Evolutionary conservation across 345 rosid genomes (phyloP), one percentile per base, ranked within the genome.

Genomic region (Abelmoschus esculentus): DNA sequence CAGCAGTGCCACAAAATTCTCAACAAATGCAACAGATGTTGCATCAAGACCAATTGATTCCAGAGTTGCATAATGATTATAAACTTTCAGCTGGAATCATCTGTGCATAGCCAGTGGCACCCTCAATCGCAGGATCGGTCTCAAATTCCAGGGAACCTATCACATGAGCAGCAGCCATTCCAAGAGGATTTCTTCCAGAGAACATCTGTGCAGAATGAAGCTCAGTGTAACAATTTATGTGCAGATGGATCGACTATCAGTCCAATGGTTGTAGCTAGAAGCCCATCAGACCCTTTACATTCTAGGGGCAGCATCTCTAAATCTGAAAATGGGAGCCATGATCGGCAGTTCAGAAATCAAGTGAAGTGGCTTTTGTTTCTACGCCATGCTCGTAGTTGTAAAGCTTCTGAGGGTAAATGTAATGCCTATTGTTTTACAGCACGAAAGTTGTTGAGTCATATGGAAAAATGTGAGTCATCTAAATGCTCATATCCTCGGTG

Each of bases 361-460:
- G 85, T 80, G 78, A 88, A 75, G 72, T 95, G 98, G 99, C 89
- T 95, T 74, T 76, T 95, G 81, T 86, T 91, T 77, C 76, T 95
- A 76, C 80, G 86, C 61, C 99, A 95, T 87, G 93, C 99, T 65
- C 89, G 90, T 40, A 71, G 77, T 65, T 95, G 99, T 80, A 70
- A 86, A 71, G 84, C 90, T 34, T 87, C 92, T 31, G 96, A 86
- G 81, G 99, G 96, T 73, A 86, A 82, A 78, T 95, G 99, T 80
- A 91, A 81, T 8, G 67, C 15, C 67, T 73, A 89, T 78, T 91
- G 99, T 56, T 69, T 79, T 52, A 82, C 78, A 38, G 96, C 74
- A 47, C 89, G 83, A 76, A 78, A 79, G 66, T 76, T 95, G 81
- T 86, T 76, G 87, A 83, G 75, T 76, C 99, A 95, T 78, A 87